A percentile compares a stretch with the other conserved stretches of the same genome.
phyloP scores from a whole-genome alignment of 352 stramenopile species.

The Globisporangium solare region DNA sequence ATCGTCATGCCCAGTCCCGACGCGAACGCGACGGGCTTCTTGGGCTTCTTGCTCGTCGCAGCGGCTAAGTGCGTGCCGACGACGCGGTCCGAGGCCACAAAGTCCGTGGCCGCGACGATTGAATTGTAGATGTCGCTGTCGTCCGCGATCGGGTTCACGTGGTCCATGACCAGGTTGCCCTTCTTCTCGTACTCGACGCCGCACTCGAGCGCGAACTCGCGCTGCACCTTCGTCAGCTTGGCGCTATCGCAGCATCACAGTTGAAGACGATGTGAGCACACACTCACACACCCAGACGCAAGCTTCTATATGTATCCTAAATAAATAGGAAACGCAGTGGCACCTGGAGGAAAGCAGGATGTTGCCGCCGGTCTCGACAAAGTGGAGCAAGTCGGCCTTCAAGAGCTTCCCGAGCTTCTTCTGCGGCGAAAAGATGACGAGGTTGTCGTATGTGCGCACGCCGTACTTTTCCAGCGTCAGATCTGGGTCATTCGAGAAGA shows the following conservation, averaged over 20 bases:
- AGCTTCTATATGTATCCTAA: too few species aligned
- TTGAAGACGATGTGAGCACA: background rate
- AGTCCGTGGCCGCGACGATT: conserved; percentile 60
- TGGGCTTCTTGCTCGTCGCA: conserved; percentile 23
- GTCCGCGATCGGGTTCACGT: conserved; percentile 64
- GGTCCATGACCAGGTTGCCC: conserved; percentile 83
- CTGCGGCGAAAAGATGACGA: conserved; percentile 86
- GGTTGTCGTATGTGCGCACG: conserved; percentile 85
- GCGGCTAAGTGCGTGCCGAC: conserved; percentile 39
- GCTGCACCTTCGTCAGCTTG: conserved; percentile 77
- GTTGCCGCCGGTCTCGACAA: conserved; percentile 86
- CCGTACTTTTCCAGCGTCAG: conserved; percentile 79
- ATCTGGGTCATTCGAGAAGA: conserved; percentile 46
- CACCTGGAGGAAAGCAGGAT: conserved; percentile 65
- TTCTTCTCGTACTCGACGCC: conserved; percentile 89
- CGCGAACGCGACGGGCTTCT: conserved; percentile 67
- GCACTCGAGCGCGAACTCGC: conserved; percentile 83
- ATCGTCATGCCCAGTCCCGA: conserved; percentile 78
- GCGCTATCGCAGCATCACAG: conserved; percentile 17
- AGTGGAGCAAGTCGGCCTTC: conserved; percentile 72
- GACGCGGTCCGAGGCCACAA: conserved; percentile 61
- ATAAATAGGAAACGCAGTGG: background rate
- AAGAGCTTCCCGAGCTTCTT: conserved; percentile 67
- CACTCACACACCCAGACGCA: background rate
- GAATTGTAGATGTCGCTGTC: conserved; percentile 74